These are phyloP conservation scores for Metrosideros polymorpha DNA, from an alignment of 441 rosid genomes.

Conservation along the genomic window DNA sequence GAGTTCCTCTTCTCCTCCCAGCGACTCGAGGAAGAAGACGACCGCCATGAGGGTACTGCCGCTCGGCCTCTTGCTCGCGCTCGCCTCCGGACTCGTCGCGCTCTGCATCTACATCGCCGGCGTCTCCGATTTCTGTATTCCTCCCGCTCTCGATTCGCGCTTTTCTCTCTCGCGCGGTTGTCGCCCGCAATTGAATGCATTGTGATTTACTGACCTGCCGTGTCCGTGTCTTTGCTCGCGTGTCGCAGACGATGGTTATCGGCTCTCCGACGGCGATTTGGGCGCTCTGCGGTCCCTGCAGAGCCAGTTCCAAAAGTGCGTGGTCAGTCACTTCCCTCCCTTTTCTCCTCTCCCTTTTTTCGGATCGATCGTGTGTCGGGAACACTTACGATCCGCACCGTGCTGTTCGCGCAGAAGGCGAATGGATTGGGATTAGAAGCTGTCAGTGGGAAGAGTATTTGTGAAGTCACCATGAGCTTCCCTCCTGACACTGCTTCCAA, in stretches of 20 bases:
- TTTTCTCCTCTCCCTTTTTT: background rate
- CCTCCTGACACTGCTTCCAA: slow-evolving; percentile 71
- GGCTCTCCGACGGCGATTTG: slow-evolving; percentile 52
- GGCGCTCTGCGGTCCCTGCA: slow-evolving; percentile 64
- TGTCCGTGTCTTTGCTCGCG: background rate
- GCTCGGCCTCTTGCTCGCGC: slow-evolving; percentile 42
- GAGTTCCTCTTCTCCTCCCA: background rate
- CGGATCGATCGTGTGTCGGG: background rate
- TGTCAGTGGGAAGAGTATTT: slow-evolving; percentile 47
- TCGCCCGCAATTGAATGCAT: background rate
- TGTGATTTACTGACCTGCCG: background rate
- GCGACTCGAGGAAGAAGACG: background rate
- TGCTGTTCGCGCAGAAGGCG: slow-evolving; percentile 40
- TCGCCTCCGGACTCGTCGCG: slow-evolving; percentile 65
- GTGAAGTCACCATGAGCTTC: slow-evolving; percentile 55
- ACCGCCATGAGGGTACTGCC: slow-evolving; percentile 60
- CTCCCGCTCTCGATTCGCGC: background rate
- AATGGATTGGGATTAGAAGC: slow-evolving; percentile 90
- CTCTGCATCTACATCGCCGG: slow-evolving; percentile 74
- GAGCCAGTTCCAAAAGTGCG: slow-evolving; percentile 70
- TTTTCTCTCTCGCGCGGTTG: no score
- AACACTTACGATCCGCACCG: background rate
- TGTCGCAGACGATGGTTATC: slow-evolving; percentile 34
- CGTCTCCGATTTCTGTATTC: slow-evolving; percentile 53
- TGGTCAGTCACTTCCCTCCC: slow-evolving; percentile 40